Base-by-base conservation (phyloP, 2,329 filamentous ascomycete species). In the Paecilomyces sp. region DNA sequence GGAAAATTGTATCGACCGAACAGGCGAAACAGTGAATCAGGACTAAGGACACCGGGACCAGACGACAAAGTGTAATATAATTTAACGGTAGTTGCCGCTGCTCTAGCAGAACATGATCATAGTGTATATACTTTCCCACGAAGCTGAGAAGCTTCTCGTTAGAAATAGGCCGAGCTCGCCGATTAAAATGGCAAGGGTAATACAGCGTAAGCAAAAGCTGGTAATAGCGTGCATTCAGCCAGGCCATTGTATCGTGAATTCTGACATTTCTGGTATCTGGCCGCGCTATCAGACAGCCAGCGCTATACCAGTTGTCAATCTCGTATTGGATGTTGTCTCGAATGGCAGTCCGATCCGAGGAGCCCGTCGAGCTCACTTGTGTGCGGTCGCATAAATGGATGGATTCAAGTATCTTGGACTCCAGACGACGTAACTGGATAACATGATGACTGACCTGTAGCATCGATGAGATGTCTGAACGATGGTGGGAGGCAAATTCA, bases 261-360 rank as follows among this genome's bases (percentile, higher is more conserved):
- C 77, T 74, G 2, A 79, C 67, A 55, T 79, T 78, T 62, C 80
- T 77, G 1, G 73, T 68, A 54, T 79, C 76, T 55, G 74, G 69
- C 1, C 76, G 75, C 4, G 75, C 77, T 59, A 80, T 69, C 3
- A 80, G 72, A 54, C 77, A 80, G 0, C 78, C 78, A 33, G 73
- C 76, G 59, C 73, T 79, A 61, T 80, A 80, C 77, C 79, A 80
- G 60, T 79, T 73, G 57, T 80, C 78, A 22, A 80, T 78, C 28
- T 77, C 71, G n/a, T 72, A 67, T n/a, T 76, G 70, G 28, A 79
- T 55, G 18, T 58, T 33, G 13, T 60, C 59, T 68, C 22, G 68
- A 68, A 47, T 70, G 70, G 67, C 7, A 69, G 65, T 11, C 79
- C 61, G 12, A 79, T 78, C n/a, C 70, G 68, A 52, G 3, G 59